These are phyloP conservation scores for Solanum boliviense DNA, from an alignment of 257 asterid genomes.

Conservation along the genomic window DNA sequence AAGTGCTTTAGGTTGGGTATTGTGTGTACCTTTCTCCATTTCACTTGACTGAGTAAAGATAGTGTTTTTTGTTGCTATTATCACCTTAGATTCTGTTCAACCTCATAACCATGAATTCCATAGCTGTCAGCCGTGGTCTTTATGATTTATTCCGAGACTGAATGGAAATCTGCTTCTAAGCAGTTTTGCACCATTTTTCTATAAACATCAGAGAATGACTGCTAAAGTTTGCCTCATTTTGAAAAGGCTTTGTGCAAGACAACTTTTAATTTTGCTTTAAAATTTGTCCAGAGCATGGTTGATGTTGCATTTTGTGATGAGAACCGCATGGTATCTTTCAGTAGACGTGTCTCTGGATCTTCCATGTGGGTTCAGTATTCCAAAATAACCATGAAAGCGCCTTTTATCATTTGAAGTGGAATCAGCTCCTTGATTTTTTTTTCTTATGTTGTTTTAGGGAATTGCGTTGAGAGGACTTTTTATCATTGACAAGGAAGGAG, in stretches of 20 bases:
- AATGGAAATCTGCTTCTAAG: neutral
- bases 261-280: neutral
- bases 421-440: neutral
- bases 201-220: neutral
- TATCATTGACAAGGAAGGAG: slow-evolving; percentile 92
- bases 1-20: neutral
- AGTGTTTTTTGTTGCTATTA: neutral
- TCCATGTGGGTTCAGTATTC: neutral
- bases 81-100: neutral
- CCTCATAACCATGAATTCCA: neutral
- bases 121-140: neutral
- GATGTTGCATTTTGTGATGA: neutral
- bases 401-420: neutral
- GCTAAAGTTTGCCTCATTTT: neutral
- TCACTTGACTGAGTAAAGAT: neutral
- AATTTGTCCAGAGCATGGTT: neutral
- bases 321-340: neutral
- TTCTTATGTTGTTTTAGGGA: slow-evolving; percentile 38
- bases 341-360: neutral
- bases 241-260: neutral
- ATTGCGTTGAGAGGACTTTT: slow-evolving; percentile 93
- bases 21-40: neutral
- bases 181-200: neutral
- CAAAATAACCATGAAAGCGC: neutral
- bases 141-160: neutral